These are phyloP conservation scores for Basidioascus undulatus DNA, from an alignment of 768 basidiomycete genomes.

Conservation along the genomic window DNA sequence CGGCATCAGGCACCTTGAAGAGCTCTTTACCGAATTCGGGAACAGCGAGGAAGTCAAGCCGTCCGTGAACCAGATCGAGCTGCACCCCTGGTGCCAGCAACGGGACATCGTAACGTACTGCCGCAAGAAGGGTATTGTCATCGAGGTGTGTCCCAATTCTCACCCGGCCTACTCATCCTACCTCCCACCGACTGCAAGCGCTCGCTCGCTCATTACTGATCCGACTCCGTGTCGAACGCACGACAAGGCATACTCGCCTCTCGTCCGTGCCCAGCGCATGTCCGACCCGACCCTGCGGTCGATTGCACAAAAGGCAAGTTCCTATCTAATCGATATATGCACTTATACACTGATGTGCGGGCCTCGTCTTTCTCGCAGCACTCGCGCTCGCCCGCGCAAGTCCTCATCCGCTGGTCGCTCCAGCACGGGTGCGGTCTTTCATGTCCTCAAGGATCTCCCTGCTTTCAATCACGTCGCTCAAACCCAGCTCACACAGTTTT, in stretches of 20 bases:
- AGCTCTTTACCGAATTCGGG: conserved; percentile 30
- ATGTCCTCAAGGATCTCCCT: too few species aligned
- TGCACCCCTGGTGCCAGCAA: conserved; percentile 17
- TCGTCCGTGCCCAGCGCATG: too few species aligned
- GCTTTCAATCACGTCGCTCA: not conserved
- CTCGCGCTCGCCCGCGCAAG: conserved; percentile 20
- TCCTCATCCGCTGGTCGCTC: conserved; percentile 25
- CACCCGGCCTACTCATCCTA: not conserved
- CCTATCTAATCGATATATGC: too few species aligned
- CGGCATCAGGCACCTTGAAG: not conserved
- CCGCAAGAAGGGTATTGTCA: conserved; percentile 4
- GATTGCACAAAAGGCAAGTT: too few species aligned
- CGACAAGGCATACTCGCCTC: too few species aligned
- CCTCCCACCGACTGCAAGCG: too few species aligned
- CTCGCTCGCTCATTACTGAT: too few species aligned
- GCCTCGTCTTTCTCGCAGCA: conserved; percentile 5
- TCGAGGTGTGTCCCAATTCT: conserved; percentile 7
- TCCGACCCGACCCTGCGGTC: too few species aligned
- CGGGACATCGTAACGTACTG: conserved; percentile 10
- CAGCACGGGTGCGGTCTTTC: too few species aligned
- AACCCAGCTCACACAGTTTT: too few species aligned
- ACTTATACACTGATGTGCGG: not conserved
- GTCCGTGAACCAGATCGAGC: conserved; percentile 55
- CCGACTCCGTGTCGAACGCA: too few species aligned
- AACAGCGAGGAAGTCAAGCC: conserved; percentile 60